A percentile compares a stretch with the other conserved stretches of the same genome.
Conservation (phyloP, 2,329 filamentous ascomycete species). For the Pseudomassariella vexata region DNA sequence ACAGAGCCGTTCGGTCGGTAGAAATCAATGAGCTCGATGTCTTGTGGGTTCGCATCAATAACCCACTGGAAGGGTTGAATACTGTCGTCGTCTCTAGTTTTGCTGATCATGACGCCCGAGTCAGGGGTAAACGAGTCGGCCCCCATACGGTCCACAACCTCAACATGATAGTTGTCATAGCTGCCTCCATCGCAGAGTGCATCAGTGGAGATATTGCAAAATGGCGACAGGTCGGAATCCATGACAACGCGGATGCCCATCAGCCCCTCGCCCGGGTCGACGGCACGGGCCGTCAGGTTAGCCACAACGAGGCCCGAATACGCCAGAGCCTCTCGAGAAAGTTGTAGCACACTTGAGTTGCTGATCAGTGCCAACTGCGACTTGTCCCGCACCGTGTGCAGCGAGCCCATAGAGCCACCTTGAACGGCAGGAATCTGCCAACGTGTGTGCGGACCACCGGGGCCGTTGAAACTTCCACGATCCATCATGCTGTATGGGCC, state of each 20-base stretch:
- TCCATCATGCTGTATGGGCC: constrained; percentile 49
- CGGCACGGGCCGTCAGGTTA: constrained; percentile 39
- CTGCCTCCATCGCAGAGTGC: constrained; percentile 44
- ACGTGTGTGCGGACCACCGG: constrained; percentile 45
- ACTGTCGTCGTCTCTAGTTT: constrained; percentile 39
- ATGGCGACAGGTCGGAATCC: constrained; percentile 36
- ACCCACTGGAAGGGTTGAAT: constrained; percentile 46
- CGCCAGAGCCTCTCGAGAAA: constrained; percentile 36
- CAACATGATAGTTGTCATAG: constrained; percentile 46
- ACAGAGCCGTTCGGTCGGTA: constrained; percentile 40
- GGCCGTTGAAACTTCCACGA: constrained; percentile 46
- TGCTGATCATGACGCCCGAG: constrained; percentile 47
- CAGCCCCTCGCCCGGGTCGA: constrained; percentile 32
- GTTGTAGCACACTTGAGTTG: constrained; percentile 34
- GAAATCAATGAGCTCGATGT: constrained; percentile 45
- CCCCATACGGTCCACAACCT: constrained; percentile 49
- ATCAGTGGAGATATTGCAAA: constrained; percentile 34
- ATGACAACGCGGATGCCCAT: constrained; percentile 43
- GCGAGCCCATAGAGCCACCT: constrained; percentile 42
- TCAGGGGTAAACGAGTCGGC: constrained; percentile 47
- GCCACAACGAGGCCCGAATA: constrained; percentile 37
- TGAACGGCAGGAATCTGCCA: constrained; percentile 46
- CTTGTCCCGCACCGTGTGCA: constrained; percentile 49
- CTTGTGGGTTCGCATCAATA: constrained; percentile 48
- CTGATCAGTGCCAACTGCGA: constrained; percentile 42